Evolutionary conservation across 108 stramenopile genomes (phyloP), one percentile per base, ranked within the genome.

Genomic region (Discostella stelligeroides): DNA sequence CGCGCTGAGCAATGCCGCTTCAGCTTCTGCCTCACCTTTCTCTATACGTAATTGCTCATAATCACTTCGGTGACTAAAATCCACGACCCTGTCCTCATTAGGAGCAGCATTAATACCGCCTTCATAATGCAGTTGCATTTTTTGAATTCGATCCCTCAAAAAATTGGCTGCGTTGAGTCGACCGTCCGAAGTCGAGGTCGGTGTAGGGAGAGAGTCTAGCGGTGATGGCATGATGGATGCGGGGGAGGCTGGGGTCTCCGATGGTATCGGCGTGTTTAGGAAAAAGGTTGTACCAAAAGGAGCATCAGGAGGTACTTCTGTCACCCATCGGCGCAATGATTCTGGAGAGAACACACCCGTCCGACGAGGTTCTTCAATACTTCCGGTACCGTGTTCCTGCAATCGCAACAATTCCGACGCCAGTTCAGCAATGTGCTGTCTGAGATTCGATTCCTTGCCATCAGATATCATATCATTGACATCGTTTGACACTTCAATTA

Each of bases 181-280:
- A 13, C 66, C 66, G 53, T 75, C 74, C 7, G 60, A 61, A 45
- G 60, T 53, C 25, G 66, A 67, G 12, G 74, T 67, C n/a, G 74
- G 74, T 27, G 58, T 75, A 45, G 74, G 60, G 23, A 68, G 53
- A 11, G 45, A 57, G 13, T 75, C 66, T 17, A 68, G 56, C n/a
- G 57, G 18, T 13, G 42, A 17, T 25, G 28, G 45, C 34, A n/a
- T 45, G 6, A 23, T 8, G 42, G 37, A 18, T 13, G 14, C 15
- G 38, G 61, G 42, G 7, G 61, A 20, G 2, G 61, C 61, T 13
- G 29, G 15, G 9, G 30, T 12, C 37, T 40, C 17, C 61, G 11
- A 40, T 14, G 61, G 27, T 21, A 41, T 45, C n/a, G n/a, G n/a
- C n/a, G n/a, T n/a, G n/a, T n/a, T n/a, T n/a, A n/a, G n/a, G n/a